These are phyloP conservation scores for Alternaria sp. DNA, from an alignment of 2,329 filamentous ascomycete genomes.

Conservation along the genomic window DNA sequence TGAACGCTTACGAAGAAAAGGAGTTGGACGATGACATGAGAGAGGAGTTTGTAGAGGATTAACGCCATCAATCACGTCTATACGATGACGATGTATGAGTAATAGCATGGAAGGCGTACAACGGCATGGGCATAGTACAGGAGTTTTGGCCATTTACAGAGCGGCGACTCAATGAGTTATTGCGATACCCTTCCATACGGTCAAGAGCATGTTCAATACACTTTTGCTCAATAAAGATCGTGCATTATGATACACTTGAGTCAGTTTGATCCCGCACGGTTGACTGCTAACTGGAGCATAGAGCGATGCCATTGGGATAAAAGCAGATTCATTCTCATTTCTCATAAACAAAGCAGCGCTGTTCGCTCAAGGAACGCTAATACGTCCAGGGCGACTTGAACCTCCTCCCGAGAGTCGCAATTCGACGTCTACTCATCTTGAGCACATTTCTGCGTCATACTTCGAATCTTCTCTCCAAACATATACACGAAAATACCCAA, in stretches of 20 bases:
- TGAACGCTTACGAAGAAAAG: slow-evolving; percentile 36
- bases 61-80: slow-evolving; percentile 18
- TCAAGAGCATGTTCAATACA: background rate
- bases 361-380: background rate
- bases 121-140: slow-evolving; percentile 29
- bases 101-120: slow-evolving; percentile 34
- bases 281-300: background rate
- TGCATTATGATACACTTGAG: background rate
- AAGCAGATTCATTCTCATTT: background rate
- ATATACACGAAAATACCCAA: slow-evolving; percentile 8
- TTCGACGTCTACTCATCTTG: background rate
- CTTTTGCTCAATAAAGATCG: background rate
- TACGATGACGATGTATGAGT: slow-evolving; percentile 21
- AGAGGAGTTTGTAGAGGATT: slow-evolving; percentile 35
- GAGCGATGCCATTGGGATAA: background rate
- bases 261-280: background rate
- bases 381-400: background rate
- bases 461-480: slow-evolving; percentile 12
- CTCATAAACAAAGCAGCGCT: background rate
- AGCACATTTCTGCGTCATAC: slow-evolving; percentile 5
- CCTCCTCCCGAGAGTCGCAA: background rate
- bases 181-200: slow-evolving; percentile 39
- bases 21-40: slow-evolving; percentile 44
- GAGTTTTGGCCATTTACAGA: slow-evolving; percentile 36
- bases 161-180: slow-evolving; percentile 23